Conservation (phyloP, 1,284 basidiomycete species). For the Entoloma clypeatum region DNA sequence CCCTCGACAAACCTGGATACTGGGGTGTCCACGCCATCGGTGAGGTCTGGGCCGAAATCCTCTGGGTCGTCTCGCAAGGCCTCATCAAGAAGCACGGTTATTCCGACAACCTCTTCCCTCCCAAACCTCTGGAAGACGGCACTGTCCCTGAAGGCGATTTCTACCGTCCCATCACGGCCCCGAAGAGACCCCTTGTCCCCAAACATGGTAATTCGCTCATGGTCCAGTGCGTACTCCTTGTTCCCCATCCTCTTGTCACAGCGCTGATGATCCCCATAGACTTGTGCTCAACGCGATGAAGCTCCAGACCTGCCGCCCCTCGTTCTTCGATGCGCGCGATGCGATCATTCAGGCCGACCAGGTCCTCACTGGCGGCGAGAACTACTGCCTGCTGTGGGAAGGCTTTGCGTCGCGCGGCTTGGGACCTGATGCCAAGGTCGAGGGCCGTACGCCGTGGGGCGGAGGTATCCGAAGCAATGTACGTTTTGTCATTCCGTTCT, state of each 20-base stretch:
- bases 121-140: slow-evolving; percentile 57
- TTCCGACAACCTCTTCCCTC: slow-evolving; percentile 78
- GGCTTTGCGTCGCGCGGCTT: slow-evolving; percentile 84
- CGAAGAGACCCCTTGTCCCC: slow-evolving; percentile 73
- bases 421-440: slow-evolving; percentile 69
- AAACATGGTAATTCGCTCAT: slow-evolving; percentile 90
- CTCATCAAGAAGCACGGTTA: slow-evolving; percentile 83
- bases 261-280: slow-evolving; percentile 23
- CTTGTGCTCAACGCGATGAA: slow-evolving; percentile 92
- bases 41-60: slow-evolving; percentile 94
- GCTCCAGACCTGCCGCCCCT: slow-evolving; percentile 87
- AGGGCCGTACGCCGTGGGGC: slow-evolving; percentile 89
- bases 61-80: slow-evolving; percentile 79
- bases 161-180: slow-evolving; percentile 51
- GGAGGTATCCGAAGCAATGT: slow-evolving; percentile 72
- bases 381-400: slow-evolving; percentile 86
- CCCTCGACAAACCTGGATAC: slow-evolving; percentile 90
- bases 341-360: slow-evolving; percentile 94
- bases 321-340: slow-evolving; percentile 89
- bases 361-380: slow-evolving; percentile 87
- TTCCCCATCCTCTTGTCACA: neutral
- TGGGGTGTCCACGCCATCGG: slow-evolving; percentile 92
- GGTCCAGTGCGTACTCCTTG: slow-evolving; percentile 53
- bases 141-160: slow-evolving; percentile 68
- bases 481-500: slow-evolving; percentile 4